These are phyloP conservation scores for Prunella vulgaris DNA, from an alignment of 257 asterid genomes.

Conservation along the genomic window DNA sequence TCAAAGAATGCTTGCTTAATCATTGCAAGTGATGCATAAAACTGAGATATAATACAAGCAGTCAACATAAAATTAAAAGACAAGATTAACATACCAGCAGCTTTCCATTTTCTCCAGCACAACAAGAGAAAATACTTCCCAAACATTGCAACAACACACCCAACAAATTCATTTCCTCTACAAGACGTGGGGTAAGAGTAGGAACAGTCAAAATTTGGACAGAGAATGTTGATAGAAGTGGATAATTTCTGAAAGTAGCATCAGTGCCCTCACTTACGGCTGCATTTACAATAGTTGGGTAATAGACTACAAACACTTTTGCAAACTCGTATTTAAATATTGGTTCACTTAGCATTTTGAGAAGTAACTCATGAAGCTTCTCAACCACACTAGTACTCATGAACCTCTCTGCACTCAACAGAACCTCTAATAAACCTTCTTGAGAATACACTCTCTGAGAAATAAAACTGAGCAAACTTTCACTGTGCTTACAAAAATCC, in stretches of 20 bases:
- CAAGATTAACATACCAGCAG: slow-evolving; percentile 59
- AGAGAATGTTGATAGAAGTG: slow-evolving; percentile 73
- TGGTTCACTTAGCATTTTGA: slow-evolving; percentile 92
- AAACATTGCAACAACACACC: slow-evolving; percentile 73
- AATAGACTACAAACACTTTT: slow-evolving; percentile 71
- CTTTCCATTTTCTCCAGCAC: slow-evolving; percentile 69
- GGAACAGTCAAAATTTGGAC: slow-evolving; percentile 94
- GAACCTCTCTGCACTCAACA: slow-evolving; percentile 76
- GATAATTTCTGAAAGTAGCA: slow-evolving; percentile 44
- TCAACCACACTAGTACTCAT: slow-evolving; percentile 34
- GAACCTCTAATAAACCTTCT: slow-evolving; percentile 63
- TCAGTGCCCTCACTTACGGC: slow-evolving; percentile 58
- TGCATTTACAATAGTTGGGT: slow-evolving; percentile 61
- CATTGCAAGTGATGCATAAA: slow-evolving; percentile 8
- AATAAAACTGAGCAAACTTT: slow-evolving; percentile 86
- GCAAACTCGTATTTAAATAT: slow-evolving; percentile 87
- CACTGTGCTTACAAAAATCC: slow-evolving; percentile 73
- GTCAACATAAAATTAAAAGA: neutral
- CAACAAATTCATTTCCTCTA: slow-evolving; percentile 84
- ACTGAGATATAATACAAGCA: slow-evolving; percentile 2
- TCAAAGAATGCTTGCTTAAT: neutral
- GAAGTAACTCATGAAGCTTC: slow-evolving; percentile 81
- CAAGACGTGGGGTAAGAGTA: slow-evolving; percentile 82
- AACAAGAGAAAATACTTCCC: slow-evolving; percentile 52
- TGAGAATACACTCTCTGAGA: slow-evolving; percentile 67